These are phyloP conservation scores for Agaricus subrufescens DNA, from an alignment of 768 basidiomycete species.

Conservation along the genomic window DNA sequence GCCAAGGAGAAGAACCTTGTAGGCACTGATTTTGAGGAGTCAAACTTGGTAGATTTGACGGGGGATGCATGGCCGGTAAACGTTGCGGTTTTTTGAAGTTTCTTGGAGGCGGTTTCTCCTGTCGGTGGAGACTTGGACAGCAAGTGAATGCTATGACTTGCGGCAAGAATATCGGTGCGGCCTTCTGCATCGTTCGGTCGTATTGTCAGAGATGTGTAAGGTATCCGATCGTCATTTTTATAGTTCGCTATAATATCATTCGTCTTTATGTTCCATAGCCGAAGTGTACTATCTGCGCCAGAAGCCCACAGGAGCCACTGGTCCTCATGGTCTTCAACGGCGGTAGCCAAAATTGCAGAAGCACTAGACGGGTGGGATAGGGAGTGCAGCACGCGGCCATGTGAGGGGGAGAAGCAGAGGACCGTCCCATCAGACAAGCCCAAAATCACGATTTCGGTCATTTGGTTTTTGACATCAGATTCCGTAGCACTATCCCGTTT, in stretches of 20 bases:
- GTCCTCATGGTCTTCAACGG: constrained; percentile 24
- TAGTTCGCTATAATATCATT: constrained; percentile 44
- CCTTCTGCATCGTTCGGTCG: constrained; percentile 35
- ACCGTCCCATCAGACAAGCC: constrained; percentile 61
- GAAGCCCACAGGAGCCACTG: constrained; percentile 49
- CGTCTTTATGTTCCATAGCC: constrained; percentile 52
- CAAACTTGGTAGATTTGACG: constrained; percentile 50
- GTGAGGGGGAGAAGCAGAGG: constrained; percentile 56
- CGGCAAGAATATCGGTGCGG: constrained; percentile 45
- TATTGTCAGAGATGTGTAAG: constrained; percentile 48
- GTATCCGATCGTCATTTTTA: constrained; percentile 55
- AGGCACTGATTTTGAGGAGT: constrained; percentile 30
- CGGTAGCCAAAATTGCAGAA: constrained; percentile 46
- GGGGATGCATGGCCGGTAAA: constrained; percentile 67
- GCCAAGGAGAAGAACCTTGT: constrained; percentile 56
- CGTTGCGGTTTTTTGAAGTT: constrained; percentile 40
- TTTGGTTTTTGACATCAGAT: constrained; percentile 20
- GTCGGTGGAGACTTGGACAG: constrained; percentile 30
- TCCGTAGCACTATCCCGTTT: constrained; percentile 28
- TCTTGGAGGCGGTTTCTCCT: constrained; percentile 28
- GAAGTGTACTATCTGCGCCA: constrained; percentile 50
- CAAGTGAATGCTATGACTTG: constrained; percentile 57
- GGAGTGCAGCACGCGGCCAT: constrained; percentile 50
- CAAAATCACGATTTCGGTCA: constrained; percentile 44
- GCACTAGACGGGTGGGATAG: constrained; percentile 52